phyloP scores from a whole-genome alignment of 78 protist species.

The Polysphondylium violaceum region DNA sequence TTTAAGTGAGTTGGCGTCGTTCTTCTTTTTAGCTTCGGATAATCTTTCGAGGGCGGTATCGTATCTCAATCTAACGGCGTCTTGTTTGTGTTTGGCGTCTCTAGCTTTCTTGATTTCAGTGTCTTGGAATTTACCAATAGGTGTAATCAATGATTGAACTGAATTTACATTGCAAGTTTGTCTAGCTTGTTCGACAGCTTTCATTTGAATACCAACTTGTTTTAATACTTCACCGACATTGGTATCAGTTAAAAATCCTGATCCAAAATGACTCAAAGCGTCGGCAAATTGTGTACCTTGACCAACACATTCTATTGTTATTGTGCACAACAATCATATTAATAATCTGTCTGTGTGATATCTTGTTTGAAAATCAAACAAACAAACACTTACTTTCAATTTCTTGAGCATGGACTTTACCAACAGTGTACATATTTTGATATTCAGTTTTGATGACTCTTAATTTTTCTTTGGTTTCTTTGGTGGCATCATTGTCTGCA shows the following conservation, averaged over 20 bases:
- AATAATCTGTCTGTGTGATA: too few species aligned
- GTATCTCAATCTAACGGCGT: constrained; percentile 39
- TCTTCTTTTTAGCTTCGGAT: constrained; percentile 26
- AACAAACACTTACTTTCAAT: constrained; percentile 44
- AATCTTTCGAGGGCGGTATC: constrained; percentile 49
- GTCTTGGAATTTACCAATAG: constrained; percentile 72
- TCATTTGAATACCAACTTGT: constrained; percentile 43
- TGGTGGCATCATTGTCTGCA: constrained; percentile 67
- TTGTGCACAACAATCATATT: neutral
- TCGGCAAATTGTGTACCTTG: constrained; percentile 64
- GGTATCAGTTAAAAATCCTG: constrained; percentile 13
- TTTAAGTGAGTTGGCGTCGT: constrained; percentile 65
- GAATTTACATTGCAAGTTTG: constrained; percentile 64
- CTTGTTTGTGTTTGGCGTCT: constrained; percentile 69
- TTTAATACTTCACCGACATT: constrained; percentile 11
- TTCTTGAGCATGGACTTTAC: constrained; percentile 47
- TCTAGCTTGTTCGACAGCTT: constrained; percentile 64
- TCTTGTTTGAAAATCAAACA: too few species aligned
- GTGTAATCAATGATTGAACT: constrained; percentile 41
- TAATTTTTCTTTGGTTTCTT: constrained; percentile 56
- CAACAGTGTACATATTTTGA: constrained; percentile 2
- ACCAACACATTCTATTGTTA: constrained; percentile 15
- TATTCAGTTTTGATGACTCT: constrained; percentile 48
- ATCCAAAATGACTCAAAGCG: constrained; percentile 42
- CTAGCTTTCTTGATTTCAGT: constrained; percentile 59